Conservation (phyloP, 2,329 filamentous ascomycete species). For the Cercospora sp. region DNA sequence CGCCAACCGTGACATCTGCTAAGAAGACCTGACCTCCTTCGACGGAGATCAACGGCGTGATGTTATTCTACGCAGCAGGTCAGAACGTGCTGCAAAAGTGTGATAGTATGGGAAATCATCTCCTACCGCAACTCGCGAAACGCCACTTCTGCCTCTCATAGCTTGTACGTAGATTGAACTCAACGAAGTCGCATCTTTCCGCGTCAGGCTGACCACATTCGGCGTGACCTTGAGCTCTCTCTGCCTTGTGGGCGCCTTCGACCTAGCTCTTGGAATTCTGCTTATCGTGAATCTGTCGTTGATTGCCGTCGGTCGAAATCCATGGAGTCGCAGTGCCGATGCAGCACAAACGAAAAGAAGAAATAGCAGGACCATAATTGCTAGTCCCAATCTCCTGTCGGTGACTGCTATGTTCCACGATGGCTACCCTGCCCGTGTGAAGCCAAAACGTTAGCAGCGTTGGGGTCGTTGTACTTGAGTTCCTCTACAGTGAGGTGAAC, state of each 20-base stretch:
- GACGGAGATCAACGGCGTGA: constrained; percentile 24
- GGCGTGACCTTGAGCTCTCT: constrained; percentile 30
- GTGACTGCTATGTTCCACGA: too few species aligned
- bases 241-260: constrained; percentile 8
- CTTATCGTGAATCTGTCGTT: constrained; percentile 26
- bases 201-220: constrained; percentile 30
- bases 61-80: constrained; percentile 21
- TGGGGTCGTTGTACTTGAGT: neutral
- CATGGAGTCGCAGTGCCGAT: constrained; percentile 15
- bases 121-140: constrained; percentile 22
- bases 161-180: constrained; percentile 34
- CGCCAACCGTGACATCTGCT: constrained; percentile 34
- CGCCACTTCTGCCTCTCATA: constrained; percentile 27
- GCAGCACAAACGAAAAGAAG: constrained; percentile 17
- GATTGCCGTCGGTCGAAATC: constrained; percentile 13
- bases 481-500: neutral
- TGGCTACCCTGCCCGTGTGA: too few species aligned
- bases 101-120: neutral
- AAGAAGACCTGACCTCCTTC: constrained; percentile 36
- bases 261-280: constrained; percentile 20
- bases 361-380: constrained; percentile 16
- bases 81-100: neutral
- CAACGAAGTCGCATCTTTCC: constrained; percentile 24
- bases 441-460: neutral
- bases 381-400: neutral